A percentile compares a stretch with the other conserved stretches of the same genome.
Evolutionary conservation across 805 yeast species (phyloP).

Genomic region (Tetrapisispora phaffii): DNA sequence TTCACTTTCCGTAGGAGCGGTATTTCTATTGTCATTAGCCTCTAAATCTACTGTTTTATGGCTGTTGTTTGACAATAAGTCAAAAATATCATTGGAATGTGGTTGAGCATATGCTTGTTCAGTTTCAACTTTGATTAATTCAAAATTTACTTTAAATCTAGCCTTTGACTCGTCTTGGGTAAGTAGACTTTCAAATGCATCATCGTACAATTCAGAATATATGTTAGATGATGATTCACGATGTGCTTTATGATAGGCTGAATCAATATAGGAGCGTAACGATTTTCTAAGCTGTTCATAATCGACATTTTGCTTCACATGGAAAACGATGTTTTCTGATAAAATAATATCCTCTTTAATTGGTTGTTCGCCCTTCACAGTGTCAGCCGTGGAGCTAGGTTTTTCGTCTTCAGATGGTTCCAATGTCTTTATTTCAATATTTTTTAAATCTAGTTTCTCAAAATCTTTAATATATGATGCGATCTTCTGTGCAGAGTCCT

Average conservation of each 20-base stretch:
- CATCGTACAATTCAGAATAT: constrained; percentile 44
- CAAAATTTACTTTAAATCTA: constrained; percentile 20
- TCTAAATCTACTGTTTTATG: background rate
- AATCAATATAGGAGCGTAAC: constrained; percentile 36
- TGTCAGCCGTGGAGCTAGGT: constrained; percentile 6
- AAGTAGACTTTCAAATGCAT: constrained; percentile 49
- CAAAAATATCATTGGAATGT: constrained; percentile 17
- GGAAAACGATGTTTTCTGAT: constrained; percentile 22
- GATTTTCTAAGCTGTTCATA: constrained; percentile 35
- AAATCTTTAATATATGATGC: constrained; percentile 46
- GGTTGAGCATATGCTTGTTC: background rate
- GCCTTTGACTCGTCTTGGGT: constrained; percentile 31
- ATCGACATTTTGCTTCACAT: constrained; percentile 25
- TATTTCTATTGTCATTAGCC: background rate
- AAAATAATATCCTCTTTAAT: constrained; percentile 4
- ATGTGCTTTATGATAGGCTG: constrained; percentile 33
- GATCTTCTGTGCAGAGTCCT: constrained; percentile 43
- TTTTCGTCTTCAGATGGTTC: constrained; percentile 19
- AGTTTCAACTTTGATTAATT: constrained; percentile 10
- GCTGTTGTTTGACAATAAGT: constrained; percentile 12
- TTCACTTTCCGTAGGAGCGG: constrained; percentile 1
- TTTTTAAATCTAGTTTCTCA: constrained; percentile 61
- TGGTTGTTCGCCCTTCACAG: constrained; percentile 25
- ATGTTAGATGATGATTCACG: constrained; percentile 12
- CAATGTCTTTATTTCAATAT: constrained; percentile 37